Evolutionary conservation across 306 rosid species (phyloP).

Genomic region (Arachis stenosperma): DNA sequence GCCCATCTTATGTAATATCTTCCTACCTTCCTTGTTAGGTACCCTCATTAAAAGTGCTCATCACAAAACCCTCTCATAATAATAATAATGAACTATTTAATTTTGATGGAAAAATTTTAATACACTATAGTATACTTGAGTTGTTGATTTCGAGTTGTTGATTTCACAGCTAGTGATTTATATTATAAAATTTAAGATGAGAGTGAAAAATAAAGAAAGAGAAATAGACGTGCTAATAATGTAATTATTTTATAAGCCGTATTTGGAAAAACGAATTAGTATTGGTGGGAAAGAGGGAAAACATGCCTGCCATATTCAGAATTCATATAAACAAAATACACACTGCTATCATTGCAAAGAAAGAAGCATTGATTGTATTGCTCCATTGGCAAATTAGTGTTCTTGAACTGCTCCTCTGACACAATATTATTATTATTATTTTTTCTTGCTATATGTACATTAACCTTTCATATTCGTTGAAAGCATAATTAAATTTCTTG

Average conservation of each 20-base stretch:
- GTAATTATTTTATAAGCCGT: conserved; percentile 16
- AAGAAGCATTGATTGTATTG: conserved; percentile 22
- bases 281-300: conserved; percentile 42
- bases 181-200: not conserved
- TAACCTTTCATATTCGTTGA: conserved; percentile 35
- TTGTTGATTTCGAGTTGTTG: conserved; percentile 12
- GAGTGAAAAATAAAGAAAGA: not conserved
- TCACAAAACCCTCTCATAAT: conserved; percentile 30
- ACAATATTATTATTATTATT: conserved; percentile 35
- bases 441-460: not conserved
- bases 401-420: conserved; percentile 48
- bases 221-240: conserved; percentile 3
- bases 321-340: conserved; percentile 22
- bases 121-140: not conserved
- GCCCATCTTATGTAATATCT: conserved; percentile 44
- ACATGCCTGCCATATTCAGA: conserved; percentile 42
- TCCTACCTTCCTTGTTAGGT: conserved; percentile 43
- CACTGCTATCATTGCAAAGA: conserved; percentile 18
- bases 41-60: conserved; percentile 34
- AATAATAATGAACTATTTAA: too few relatives aligned
- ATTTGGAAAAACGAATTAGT: conserved; percentile 33
- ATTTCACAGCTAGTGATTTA: conserved; percentile 26
- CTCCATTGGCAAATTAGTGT: conserved; percentile 30
- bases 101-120: conserved; percentile 18
- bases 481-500: conserved; percentile 60